phyloP scores from a whole-genome alignment of 148 eudicot species.

The Oxyria digyna region DNA sequence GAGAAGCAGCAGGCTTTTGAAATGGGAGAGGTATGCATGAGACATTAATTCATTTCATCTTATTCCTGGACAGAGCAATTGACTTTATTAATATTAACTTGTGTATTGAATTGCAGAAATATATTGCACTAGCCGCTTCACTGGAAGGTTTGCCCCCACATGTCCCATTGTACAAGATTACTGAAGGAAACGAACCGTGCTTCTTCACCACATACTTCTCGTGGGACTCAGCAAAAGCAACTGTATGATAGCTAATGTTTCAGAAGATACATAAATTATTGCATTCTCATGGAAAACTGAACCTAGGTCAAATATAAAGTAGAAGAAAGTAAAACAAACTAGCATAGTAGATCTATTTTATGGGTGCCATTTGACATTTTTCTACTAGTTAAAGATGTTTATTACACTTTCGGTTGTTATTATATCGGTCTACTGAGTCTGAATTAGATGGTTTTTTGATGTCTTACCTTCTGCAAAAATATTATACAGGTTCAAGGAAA shows the following conservation, averaged over 20 bases:
- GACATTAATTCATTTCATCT: background rate
- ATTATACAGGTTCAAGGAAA: conserved; percentile 67
- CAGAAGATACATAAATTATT: background rate
- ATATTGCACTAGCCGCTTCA: conserved; percentile 60
- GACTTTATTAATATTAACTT: background rate
- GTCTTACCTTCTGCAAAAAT: background rate
- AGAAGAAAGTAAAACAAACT: background rate
- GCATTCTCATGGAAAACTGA: background rate
- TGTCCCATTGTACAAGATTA: conserved; percentile 74
- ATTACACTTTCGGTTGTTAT: background rate
- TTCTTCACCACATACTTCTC: conserved; percentile 91
- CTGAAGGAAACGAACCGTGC: conserved; percentile 95
- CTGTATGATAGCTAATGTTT: conserved; percentile 29
- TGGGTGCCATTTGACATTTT: background rate
- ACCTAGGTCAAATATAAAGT: conserved; percentile 3
- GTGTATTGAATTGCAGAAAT: conserved; percentile 47
- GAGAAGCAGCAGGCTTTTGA: conserved; percentile 89
- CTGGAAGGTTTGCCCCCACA: conserved; percentile 65
- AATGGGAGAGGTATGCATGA: conserved; percentile 58
- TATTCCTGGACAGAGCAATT: background rate
- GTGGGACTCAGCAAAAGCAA: conserved; percentile 94
- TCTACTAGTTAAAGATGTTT: background rate
- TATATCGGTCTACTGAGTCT: background rate
- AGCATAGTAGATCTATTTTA: background rate
- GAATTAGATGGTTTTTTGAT: background rate